A percentile compares a stretch with the other conserved stretches of the same genome.
phyloP scores from a whole-genome alignment of 2,329 filamentous ascomycete genomes.

The Teratosphaeriaceae sp. region DNA sequence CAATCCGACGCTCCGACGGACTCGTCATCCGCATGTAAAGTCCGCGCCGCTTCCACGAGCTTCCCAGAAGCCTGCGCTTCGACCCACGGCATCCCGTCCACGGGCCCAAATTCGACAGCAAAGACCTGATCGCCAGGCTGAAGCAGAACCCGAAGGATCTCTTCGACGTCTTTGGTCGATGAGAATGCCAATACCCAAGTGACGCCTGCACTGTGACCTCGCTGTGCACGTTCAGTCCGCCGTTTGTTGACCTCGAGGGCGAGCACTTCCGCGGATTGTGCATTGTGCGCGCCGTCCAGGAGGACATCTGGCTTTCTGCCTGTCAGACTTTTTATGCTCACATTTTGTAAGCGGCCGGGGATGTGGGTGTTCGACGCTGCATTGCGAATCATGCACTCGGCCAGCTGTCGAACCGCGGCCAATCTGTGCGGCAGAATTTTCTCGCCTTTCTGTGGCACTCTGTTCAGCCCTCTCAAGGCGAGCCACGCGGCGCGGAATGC shows the following conservation, averaged over 20 bases:
- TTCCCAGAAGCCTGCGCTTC: slow-evolving; percentile 42
- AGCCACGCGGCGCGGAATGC: slow-evolving; percentile 20
- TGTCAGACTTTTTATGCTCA: slow-evolving; percentile 50
- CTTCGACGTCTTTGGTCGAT: slow-evolving; percentile 63
- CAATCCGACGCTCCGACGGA: slow-evolving; percentile 16
- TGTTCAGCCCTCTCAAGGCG: slow-evolving; percentile 14
- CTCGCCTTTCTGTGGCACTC: no score
- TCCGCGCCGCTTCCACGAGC: slow-evolving; percentile 47
- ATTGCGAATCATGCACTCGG: slow-evolving; percentile 6
- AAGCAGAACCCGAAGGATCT: slow-evolving; percentile 64
- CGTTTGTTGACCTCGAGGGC: slow-evolving; percentile 57
- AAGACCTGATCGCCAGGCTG: slow-evolving; percentile 63
- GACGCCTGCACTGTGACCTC: slow-evolving; percentile 39
- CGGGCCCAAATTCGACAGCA: slow-evolving; percentile 69
- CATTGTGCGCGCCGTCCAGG: slow-evolving; percentile 89
- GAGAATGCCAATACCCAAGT: slow-evolving; percentile 86
- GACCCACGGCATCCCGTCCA: slow-evolving; percentile 89
- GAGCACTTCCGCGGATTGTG: slow-evolving; percentile 70
- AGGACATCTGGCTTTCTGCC: slow-evolving; percentile 49
- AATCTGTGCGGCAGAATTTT: no score
- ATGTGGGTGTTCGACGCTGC: slow-evolving; percentile 23
- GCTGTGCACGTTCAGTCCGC: slow-evolving; percentile 36
- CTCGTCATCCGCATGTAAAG: slow-evolving; percentile 6
- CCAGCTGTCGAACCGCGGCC: no score
- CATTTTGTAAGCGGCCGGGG: slow-evolving; percentile 63